Base-by-base conservation (phyloP, 495 filamentous ascomycete genomes). In the Penicillium tannophilum region DNA sequence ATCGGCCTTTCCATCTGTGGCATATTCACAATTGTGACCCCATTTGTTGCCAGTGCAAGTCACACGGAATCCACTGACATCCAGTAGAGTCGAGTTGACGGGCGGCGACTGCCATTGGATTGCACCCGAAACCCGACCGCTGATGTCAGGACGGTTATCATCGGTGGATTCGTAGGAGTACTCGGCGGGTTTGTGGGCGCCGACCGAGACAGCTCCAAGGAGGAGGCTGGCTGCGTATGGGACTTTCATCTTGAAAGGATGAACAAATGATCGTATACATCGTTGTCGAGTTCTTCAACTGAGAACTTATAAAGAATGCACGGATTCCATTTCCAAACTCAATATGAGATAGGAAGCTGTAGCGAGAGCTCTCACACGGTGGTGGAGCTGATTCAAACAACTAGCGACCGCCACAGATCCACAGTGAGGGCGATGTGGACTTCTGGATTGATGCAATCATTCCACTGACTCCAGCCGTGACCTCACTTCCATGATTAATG, bases 1-100 rank as follows among this genome's bases (percentile, higher is more conserved):
- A 17, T 54, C 28, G 12, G 23, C 45, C 1, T 52, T 41, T 31
- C 66, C 66, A 53, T 68, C 66, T 14, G 41, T 59, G 9, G 48
- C 56, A 43, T 60, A 9, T 26, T 61, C 28, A 49, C 65, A 68
- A 7, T 23, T n/a, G 17, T 55, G 11, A 5, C 41, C 17, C 20
- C 12, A 2, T 14, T 23, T 33, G 1, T 28, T 30, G 42, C 59
- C 57, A 42, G 55, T 62, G 51, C 65, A 68, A 4, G 36, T 44
- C 45, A 58, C 17, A 3, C 39, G 36, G 39, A 55, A 55, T 0
- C 2, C 11, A 12, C 45, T 45, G 41, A 43, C 4, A 11, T 43
- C n/a, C 11, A 55, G 41, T 3, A 55, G 52, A 45, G 39, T 55
- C 10, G 39, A 43, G 23, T 45, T 45, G 41, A 44, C 39, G 6